Conservation (phyloP, 2,329 filamentous ascomycete species). For the Knufia fluminis region DNA sequence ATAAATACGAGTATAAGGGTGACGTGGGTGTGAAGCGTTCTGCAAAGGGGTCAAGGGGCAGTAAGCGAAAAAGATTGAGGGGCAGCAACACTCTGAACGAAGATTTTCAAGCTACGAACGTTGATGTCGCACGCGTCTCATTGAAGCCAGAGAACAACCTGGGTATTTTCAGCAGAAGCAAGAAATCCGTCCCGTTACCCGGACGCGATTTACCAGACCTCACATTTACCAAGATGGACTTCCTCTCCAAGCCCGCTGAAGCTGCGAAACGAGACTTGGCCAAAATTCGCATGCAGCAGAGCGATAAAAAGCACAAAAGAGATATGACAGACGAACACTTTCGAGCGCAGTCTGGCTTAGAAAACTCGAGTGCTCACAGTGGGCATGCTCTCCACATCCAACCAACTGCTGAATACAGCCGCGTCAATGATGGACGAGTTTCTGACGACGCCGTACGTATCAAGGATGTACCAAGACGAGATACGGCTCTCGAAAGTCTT, state of each 20-base stretch:
- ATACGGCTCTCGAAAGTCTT: not conserved
- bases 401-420: not conserved
- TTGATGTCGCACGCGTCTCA: slow-evolving; percentile 17
- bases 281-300: not conserved
- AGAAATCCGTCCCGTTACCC: slow-evolving; percentile 12
- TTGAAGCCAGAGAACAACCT: slow-evolving; percentile 14
- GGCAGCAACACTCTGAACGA: slow-evolving; percentile 10
- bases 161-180: slow-evolving; percentile 18
- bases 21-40: not conserved
- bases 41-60: not conserved
- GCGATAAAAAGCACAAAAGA: not conserved
- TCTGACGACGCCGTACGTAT: too few relatives aligned
- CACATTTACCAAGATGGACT: slow-evolving; percentile 22
- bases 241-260: slow-evolving; percentile 12
- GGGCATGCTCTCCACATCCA: not conserved
- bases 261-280: not conserved
- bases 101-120: slow-evolving; percentile 21
- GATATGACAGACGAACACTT: not conserved
- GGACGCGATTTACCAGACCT: slow-evolving; percentile 19
- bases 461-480: too few relatives aligned
- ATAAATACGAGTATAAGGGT: slow-evolving; percentile 20
- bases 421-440: too few relatives aligned
- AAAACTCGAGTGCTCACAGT: not conserved
- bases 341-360: not conserved
- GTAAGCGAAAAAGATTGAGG: slow-evolving; percentile 11